phyloP scores from a whole-genome alignment of 495 filamentous ascomycete species.

The Podospora pseudopauciseta region DNA sequence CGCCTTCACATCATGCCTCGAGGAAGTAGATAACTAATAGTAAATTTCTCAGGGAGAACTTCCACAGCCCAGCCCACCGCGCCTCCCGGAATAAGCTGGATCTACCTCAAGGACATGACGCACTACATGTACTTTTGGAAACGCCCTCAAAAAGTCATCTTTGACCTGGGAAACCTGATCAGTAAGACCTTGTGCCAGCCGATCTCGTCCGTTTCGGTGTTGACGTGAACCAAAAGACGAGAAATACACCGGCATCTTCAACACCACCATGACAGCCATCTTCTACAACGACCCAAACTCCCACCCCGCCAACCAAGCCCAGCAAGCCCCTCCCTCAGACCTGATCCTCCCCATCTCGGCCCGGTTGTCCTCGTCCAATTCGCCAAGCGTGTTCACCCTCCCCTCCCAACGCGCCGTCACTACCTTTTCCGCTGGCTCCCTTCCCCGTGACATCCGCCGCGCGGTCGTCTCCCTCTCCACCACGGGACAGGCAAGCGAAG shows the following conservation, averaged over 20 bases:
- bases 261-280: constrained; percentile 74
- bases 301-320: constrained; percentile 27
- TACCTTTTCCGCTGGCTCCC: constrained; percentile 47
- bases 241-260: constrained; percentile 75
- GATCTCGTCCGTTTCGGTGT: background rate
- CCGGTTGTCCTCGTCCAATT: constrained; percentile 46
- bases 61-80: constrained; percentile 79
- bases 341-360: constrained; percentile 76
- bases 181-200: constrained; percentile 11
- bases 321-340: constrained; percentile 52
- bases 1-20: background rate
- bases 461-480: constrained; percentile 75
- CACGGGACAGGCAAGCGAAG: constrained; percentile 73
- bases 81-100: constrained; percentile 63
- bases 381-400: constrained; percentile 65
- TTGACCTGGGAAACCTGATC: constrained; percentile 77
- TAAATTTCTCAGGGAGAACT: constrained; percentile 49
- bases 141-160: constrained; percentile 68
- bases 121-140: constrained; percentile 66
- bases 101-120: constrained; percentile 82
- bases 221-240: constrained; percentile 39
- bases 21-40: background rate
- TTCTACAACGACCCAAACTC: constrained; percentile 53
- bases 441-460: constrained; percentile 60
- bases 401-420: constrained; percentile 55